These are phyloP conservation scores for Lactifluus subvellereus DNA, from an alignment of 768 basidiomycete genomes.

Conservation along the genomic window DNA sequence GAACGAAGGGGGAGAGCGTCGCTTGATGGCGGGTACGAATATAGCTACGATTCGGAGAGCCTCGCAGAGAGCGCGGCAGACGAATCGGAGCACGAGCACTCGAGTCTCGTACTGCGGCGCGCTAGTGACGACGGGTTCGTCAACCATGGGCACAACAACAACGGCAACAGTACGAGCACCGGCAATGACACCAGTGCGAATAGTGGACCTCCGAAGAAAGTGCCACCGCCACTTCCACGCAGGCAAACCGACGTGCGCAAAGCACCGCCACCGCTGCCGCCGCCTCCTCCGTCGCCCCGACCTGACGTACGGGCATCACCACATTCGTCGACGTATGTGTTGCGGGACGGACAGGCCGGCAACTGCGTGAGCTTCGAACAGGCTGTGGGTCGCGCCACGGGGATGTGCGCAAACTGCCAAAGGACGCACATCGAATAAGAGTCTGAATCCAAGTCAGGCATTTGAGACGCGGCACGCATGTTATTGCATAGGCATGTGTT, in stretches of 20 bases:
- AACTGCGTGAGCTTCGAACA: slow-evolving; percentile 53
- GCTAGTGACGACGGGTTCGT: not conserved
- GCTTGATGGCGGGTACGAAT: too few relatives aligned
- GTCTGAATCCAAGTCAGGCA: not conserved
- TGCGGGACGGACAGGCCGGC: slow-evolving; percentile 32
- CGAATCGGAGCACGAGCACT: slow-evolving; percentile 39
- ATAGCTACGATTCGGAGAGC: too few relatives aligned
- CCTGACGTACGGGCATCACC: too few relatives aligned
- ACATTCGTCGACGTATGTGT: too few relatives aligned
- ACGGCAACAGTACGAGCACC: too few relatives aligned
- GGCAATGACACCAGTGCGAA: not conserved
- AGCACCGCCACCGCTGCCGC: too few relatives aligned
- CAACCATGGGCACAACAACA: too few relatives aligned
- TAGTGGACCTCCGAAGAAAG: slow-evolving; percentile 5
- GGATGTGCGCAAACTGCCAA: slow-evolving; percentile 62
- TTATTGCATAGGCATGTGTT: not conserved
- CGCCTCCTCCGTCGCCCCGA: too few relatives aligned
- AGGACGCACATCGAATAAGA: slow-evolving; percentile 37
- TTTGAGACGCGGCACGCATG: not conserved
- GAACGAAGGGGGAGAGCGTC: too few relatives aligned
- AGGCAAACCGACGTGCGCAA: slow-evolving; percentile 22
- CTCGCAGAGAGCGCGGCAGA: too few relatives aligned
- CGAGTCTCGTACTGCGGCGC: slow-evolving; percentile 29
- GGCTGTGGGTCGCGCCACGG: slow-evolving; percentile 57
- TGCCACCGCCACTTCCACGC: slow-evolving; percentile 24